A percentile compares a stretch with the other conserved stretches of the same genome.
phyloP scores from a whole-genome alignment of 1,284 basidiomycete genomes.

The Marasmius sp. region DNA sequence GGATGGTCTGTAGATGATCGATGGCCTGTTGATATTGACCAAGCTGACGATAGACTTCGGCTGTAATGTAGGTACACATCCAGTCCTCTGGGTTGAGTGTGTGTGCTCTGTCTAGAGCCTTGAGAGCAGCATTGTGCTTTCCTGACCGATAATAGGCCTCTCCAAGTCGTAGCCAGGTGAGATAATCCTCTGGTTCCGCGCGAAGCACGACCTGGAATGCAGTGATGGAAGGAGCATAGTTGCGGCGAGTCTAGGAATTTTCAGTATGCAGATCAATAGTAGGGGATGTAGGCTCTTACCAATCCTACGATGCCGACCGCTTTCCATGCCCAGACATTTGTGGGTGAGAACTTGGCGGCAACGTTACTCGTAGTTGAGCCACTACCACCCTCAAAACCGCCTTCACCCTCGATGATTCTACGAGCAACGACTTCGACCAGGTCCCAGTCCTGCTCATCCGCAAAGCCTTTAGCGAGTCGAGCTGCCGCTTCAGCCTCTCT shows the following conservation, averaged over 20 bases:
- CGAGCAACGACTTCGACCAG: conserved; percentile 91
- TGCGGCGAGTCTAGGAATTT: conserved; percentile 62
- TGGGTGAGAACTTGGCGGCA: conserved; percentile 61
- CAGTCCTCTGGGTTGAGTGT: conserved; percentile 76
- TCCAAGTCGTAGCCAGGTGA: conserved; percentile 88
- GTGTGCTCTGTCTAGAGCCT: conserved; percentile 78
- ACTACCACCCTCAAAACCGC: conserved; percentile 67
- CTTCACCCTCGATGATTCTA: conserved; percentile 91
- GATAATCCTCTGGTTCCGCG: conserved; percentile 74
- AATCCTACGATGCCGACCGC: conserved; percentile 92
- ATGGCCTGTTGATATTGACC: conserved; percentile 80
- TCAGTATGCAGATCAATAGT: conserved; percentile 5
- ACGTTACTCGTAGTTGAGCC: conserved; percentile 45
- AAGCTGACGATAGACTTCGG: conserved; percentile 82
- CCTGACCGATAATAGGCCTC: conserved; percentile 91
- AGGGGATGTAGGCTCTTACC: conserved; percentile 45
- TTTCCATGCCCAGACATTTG: conserved; percentile 98
- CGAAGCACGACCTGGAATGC: conserved; percentile 89
- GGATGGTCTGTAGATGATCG: conserved; percentile 60
- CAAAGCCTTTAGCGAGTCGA: conserved; percentile 85
- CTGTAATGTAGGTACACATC: conserved; percentile 85
- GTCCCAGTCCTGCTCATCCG: conserved; percentile 94
- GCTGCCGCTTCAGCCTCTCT: conserved; percentile 85
- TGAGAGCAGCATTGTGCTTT: conserved; percentile 86
- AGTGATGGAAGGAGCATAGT: conserved; percentile 78